A percentile compares a stretch with the other conserved stretches of the same genome.
phyloP scores from a whole-genome alignment of 2,329 filamentous ascomycete genomes.

The Aspergillus calidoustus region DNA sequence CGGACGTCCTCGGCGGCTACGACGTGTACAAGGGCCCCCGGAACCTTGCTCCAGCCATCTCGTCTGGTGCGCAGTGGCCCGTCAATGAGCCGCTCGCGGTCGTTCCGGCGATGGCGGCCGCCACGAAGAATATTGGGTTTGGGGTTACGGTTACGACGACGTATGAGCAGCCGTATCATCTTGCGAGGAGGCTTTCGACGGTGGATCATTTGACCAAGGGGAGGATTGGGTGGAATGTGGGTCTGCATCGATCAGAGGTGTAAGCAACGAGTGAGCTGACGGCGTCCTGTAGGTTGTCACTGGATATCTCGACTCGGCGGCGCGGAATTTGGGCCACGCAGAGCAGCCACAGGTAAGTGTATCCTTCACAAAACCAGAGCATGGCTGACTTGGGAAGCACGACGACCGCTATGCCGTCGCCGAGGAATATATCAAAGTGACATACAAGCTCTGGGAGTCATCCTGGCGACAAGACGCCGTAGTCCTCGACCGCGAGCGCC shows the following conservation, averaged over 20 bases:
- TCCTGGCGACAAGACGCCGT: constrained; percentile 72
- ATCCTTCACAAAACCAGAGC: not conserved
- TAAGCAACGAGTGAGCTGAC: not conserved
- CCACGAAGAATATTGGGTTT: constrained; percentile 69
- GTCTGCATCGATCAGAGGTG: constrained; percentile 15
- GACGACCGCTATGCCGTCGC: constrained; percentile 68
- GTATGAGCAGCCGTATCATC: constrained; percentile 71
- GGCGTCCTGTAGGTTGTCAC: constrained; percentile 60
- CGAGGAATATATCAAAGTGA: constrained; percentile 67
- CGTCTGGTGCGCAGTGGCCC: constrained; percentile 70
- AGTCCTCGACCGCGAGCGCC: constrained; percentile 60
- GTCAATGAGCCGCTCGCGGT: constrained; percentile 71
- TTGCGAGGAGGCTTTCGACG: constrained; percentile 68
- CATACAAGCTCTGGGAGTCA: constrained; percentile 69
- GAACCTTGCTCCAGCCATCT: constrained; percentile 64
- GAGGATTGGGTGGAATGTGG: constrained; percentile 62
- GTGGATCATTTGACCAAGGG: constrained; percentile 70
- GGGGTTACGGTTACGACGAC: constrained; percentile 70
- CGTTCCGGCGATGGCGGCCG: constrained; percentile 70
- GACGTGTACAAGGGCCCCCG: constrained; percentile 69
- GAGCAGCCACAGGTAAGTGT: constrained; percentile 53
- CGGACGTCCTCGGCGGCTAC: constrained; percentile 69
- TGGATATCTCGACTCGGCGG: constrained; percentile 69
- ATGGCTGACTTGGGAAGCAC: constrained; percentile 48
- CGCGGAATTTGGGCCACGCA: constrained; percentile 63